Conservation (phyloP, 1,139 yeast genomes). For the Scheffersomyces quercinus region DNA sequence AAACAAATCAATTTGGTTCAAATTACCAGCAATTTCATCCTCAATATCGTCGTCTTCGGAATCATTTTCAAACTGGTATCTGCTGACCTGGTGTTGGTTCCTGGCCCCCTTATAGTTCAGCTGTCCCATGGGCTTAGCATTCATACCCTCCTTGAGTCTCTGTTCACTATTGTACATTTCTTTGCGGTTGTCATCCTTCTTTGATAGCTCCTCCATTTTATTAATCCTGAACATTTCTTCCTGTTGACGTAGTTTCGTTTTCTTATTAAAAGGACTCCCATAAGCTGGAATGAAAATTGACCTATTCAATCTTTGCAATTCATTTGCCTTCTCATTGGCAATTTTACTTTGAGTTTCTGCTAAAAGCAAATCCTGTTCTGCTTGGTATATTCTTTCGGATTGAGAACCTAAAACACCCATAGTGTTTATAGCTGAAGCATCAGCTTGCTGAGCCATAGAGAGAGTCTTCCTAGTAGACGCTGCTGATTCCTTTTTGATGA, state of each 20-base stretch:
- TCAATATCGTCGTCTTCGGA: conserved; percentile 62
- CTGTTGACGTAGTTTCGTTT: conserved; percentile 69
- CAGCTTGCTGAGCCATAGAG: conserved; percentile 89
- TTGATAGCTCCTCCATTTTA: conserved; percentile 59
- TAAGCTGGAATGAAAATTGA: conserved; percentile 82
- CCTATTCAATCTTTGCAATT: conserved; percentile 77
- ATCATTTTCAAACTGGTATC: conserved; percentile 55
- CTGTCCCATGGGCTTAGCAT: conserved; percentile 39
- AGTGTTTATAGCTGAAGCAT: conserved; percentile 85
- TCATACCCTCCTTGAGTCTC: conserved; percentile 44
- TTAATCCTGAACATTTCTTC: conserved; percentile 70
- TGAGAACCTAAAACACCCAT: conserved; percentile 92
- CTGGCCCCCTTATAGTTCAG: conserved; percentile 53
- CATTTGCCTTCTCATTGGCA: conserved; percentile 82
- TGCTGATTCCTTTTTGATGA: conserved; percentile 84
- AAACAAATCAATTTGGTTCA: conserved; percentile 52
- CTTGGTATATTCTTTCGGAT: conserved; percentile 76
- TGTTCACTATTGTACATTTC: conserved; percentile 50
- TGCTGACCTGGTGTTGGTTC: conserved; percentile 46
- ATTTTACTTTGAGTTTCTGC: conserved; percentile 81
- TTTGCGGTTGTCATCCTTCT: conserved; percentile 42
- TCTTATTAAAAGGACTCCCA: conserved; percentile 83
- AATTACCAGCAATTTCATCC: conserved; percentile 52
- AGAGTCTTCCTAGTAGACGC: conserved; percentile 85
- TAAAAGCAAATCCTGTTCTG: conserved; percentile 74